A percentile compares a stretch with the other conserved stretches of the same genome.
Evolutionary conservation across 345 rosid genomes (phyloP).

Genomic region (Salix dunnii): DNA sequence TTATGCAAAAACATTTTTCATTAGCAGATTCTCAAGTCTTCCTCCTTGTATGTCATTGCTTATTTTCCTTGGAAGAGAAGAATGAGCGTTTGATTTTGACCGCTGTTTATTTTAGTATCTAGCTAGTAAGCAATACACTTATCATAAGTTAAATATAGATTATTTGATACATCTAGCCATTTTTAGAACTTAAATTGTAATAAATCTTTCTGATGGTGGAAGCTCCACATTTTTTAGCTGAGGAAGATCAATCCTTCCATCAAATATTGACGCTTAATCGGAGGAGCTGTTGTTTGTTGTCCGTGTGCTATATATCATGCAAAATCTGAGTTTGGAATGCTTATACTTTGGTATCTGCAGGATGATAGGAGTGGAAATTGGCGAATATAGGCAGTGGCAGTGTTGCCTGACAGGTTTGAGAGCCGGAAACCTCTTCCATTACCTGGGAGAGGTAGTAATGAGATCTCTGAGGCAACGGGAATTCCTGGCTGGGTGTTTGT

Average conservation of each 20-base stretch:
- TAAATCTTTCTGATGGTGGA: constrained; percentile 57
- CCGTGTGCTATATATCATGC: not conserved
- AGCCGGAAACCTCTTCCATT: constrained; percentile 87
- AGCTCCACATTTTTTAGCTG: constrained; percentile 92
- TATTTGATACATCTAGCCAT: not conserved
- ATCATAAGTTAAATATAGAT: not conserved
- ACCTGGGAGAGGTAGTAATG: constrained; percentile 85
- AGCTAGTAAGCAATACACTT: not conserved
- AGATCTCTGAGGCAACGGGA: constrained; percentile 60
- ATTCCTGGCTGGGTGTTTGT: constrained; percentile 82
- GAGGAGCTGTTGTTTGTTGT: not conserved
- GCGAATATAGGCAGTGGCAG: constrained; percentile 82
- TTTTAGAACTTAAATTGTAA: not conserved
- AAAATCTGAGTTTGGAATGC: not conserved
- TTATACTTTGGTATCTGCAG: constrained; percentile 30
- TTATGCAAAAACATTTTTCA: not conserved
- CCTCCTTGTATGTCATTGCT: not conserved
- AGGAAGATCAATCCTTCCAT: constrained; percentile 66
- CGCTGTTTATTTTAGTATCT: not conserved
- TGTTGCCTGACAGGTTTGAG: constrained; percentile 85
- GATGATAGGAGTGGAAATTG: constrained; percentile 77
- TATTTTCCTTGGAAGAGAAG: not conserved
- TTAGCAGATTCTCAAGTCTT: not conserved
- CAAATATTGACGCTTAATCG: constrained; percentile 50
- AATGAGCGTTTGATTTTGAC: not conserved